Evolutionary conservation across 2,329 filamentous ascomycete genomes (phyloP), one percentile per base, ranked within the genome.

Genomic region (Phaeosphaeria sp.): DNA sequence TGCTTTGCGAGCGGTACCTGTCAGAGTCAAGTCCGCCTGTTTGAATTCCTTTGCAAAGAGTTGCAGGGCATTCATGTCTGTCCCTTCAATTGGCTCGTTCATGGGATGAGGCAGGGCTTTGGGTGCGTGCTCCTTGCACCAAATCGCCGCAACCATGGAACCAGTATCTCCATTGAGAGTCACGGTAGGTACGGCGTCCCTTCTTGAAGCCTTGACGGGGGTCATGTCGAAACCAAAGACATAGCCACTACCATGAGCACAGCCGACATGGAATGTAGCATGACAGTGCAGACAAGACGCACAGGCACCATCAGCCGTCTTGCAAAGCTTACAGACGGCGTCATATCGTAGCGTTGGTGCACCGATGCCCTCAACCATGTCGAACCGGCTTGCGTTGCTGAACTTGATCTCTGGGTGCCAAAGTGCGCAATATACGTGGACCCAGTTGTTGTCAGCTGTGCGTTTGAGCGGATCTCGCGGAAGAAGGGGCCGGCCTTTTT

Each of bases 381-480:
- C 91, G 33, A 99, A 81, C 18, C 90, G 87, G 69, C 89, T 88
- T 18, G 93, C 90, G 68, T 91, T 91, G 61, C 91, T 93, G 76
- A 97, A 99, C 72, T 93, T 95, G 69, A 97, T 89, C 77, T 99
- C 95, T 0, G 92, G 89, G 11, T 91, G 93, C 88, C 92, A 98
- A 18, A 97, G 83, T 1, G 95, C 93, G 73, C 95, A 99, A 39
- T 90, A 89, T 25, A 98, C 92, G 74, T 99, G 95, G 17, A 97
- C 92, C 95, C 95, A 99, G 72, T 98, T 98, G 79, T 98, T 98
- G 74, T 96, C 93, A 3, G 91, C 91, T 0, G 95, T 99, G 49
- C 92, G 88, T 79, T 99, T 99, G 61, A 99, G 82, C 3, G 95
- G 90, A 74, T 98, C 95, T 48, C 95, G 87, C 24, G 95, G 95